Percentiles rank a stretch among this genome's conserved stretches.
Conservation (phyloP, 1,284 basidiomycete species). For the Phaffia rhodozyma region DNA sequence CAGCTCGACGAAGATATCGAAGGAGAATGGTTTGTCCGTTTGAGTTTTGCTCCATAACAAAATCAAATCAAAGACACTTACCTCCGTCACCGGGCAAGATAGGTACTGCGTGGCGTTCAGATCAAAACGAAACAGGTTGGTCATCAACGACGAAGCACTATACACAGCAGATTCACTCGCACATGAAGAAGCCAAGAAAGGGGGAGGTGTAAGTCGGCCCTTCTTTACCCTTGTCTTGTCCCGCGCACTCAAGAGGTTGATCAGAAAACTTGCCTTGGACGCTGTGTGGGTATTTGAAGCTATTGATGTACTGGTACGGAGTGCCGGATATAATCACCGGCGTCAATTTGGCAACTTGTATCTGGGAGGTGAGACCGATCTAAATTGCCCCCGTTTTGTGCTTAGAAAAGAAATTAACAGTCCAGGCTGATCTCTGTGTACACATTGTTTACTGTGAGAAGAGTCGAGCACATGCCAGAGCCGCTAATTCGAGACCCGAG, state of each 20-base stretch:
- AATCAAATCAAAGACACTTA: not conserved
- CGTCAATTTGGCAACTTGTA: slow-evolving; percentile 84
- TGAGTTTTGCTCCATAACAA: not conserved
- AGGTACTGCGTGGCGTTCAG: slow-evolving; percentile 86
- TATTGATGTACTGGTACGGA: slow-evolving; percentile 82
- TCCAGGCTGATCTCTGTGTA: not conserved
- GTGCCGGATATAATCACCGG: slow-evolving; percentile 61
- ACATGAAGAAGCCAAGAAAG: slow-evolving; percentile 77
- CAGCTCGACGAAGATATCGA: slow-evolving; percentile 53
- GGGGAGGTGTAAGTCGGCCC: slow-evolving; percentile 52
- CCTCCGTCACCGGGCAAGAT: slow-evolving; percentile 41
- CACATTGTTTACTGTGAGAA: not conserved
- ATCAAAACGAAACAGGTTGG: slow-evolving; percentile 48
- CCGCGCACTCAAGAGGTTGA: not conserved
- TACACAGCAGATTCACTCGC: slow-evolving; percentile 74
- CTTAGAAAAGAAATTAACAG: not conserved
- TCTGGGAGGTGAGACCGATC: slow-evolving; percentile 48
- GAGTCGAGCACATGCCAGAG: slow-evolving; percentile 63
- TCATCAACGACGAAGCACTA: slow-evolving; percentile 42
- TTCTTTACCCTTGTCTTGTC: not conserved
- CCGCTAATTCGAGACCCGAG: slow-evolving; percentile 63
- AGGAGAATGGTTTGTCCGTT: slow-evolving; percentile 12
- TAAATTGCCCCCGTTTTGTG: not conserved
- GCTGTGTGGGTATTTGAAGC: slow-evolving; percentile 33
- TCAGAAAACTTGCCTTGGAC: not conserved